phyloP scores from a whole-genome alignment of 2,329 filamentous ascomycete species.

The Scedosporium apiospermum region DNA sequence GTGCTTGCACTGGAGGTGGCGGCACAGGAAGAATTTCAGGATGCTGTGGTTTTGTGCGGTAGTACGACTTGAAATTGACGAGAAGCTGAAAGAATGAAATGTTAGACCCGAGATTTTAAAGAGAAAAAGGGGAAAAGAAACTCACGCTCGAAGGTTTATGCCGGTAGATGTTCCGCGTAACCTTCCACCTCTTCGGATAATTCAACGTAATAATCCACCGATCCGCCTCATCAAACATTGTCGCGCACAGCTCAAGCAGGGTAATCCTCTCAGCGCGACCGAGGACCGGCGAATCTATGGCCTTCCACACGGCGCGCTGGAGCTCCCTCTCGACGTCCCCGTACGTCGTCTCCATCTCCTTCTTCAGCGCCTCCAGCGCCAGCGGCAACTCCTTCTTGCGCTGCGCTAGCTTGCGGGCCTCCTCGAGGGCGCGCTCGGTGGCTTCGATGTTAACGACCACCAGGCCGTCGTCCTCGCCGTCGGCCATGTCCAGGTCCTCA shows the following conservation, averaged over 20 bases:
- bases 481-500: conserved; percentile 15
- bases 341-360: conserved; percentile 34
- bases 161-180: conserved; percentile 20
- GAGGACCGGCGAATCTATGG: conserved; percentile 27
- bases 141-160: background rate
- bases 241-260: conserved; percentile 32
- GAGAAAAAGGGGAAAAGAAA: background rate
- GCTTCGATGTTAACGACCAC: conserved; percentile 33
- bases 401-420: conserved; percentile 52
- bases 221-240: conserved; percentile 36
- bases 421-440: conserved; percentile 39
- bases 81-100: conserved; percentile 18
- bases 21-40: conserved; percentile 3
- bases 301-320: conserved; percentile 32
- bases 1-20: background rate
- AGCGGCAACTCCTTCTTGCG: conserved; percentile 54
- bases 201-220: conserved; percentile 31
- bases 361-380: conserved; percentile 35
- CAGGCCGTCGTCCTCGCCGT: conserved; percentile 24
- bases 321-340: conserved; percentile 26
- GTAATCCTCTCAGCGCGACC: conserved; percentile 31
- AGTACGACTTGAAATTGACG: conserved; percentile 28
- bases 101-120: background rate
- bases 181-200: conserved; percentile 31
- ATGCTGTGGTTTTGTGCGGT: conserved; percentile 21